Base-by-base conservation (phyloP, 169 alveolate species). In the Toxoplasma gondii region DNA sequence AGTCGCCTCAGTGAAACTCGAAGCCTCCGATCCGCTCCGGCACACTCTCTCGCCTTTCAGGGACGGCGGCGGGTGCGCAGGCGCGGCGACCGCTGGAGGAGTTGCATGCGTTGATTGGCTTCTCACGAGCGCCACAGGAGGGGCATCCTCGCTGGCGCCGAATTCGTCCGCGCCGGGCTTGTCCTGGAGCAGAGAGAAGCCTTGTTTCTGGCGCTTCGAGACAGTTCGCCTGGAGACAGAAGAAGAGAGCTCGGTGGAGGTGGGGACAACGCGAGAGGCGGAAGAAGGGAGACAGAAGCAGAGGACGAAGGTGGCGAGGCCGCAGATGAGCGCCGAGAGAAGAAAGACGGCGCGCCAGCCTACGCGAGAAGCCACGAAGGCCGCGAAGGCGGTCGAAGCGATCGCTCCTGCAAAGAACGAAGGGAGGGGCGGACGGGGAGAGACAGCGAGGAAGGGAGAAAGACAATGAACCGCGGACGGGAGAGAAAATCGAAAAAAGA, bases 311-410 rank as follows among this genome's bases (percentile, higher is more conserved):
- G 95, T 95, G 44, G 88, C 81, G 12, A 88, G 29, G 78, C 86
- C 43, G 41, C 91, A 94, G 7, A 93, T 36, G 44, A 93, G 45
- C 27, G 96, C 95, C 36, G 96, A 95, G 88, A 90, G 78, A 38
- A 88, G 84, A 88, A 96, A 96, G 91, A 93, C 96, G 80, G 93
- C 83, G 43, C 97, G 93, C 97, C 97, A 96, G n/a, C 96, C 97
- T 22, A 96, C n/a, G 41, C 78, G 92, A 29, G 88, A 49, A 34
- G 94, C 94, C 43, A 96, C 91, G 44, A 92, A 81, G 82, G 97
- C 97, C 38, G 96, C 92, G 82, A 96, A 91, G 45, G 95, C 97
- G 24, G 97, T 96, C 22, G 97, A 92, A 58, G 92, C 93, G 53
- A 96, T 92, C 54, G 96, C 96, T 49, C 97, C 97, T 49, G 64